Evolutionary conservation across 768 basidiomycete species (phyloP), one percentile per base, ranked within the genome.

Genomic region (Mycena alexandri): DNA sequence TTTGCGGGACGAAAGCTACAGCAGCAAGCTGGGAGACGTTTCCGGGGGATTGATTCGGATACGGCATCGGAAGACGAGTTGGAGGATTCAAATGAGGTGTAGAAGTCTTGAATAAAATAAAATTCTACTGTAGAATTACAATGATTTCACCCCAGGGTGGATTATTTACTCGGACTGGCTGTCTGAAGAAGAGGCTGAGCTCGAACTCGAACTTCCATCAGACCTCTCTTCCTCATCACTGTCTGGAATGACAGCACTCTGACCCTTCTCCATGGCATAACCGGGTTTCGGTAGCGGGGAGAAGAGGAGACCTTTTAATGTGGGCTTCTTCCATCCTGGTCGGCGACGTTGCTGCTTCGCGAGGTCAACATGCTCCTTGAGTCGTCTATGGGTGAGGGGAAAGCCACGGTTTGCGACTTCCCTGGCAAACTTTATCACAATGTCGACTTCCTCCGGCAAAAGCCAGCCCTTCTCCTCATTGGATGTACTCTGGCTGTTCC

Each of bases 361-460:
- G 14, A 34, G 38, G 22, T 55, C 53, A 43, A 78, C 79, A 70
- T 77, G 72, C 63, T 80, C 78, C 60, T 76, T 76, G 2, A 84
- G 61, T 5, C 72, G 52, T 24, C 52, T 34, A 57, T 81, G 80
- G 42, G 55, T 79, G 10, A 79, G 72, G 12, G 80, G 80, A 64
- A 82, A 82, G 13, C 80, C 80, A 19, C 72, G 67, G 25, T 72
- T 54, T 19, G 78, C 81, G 36, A 74, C 60, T 42, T 77, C 74
- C 24, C 73, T 59, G 16, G 72, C 64, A 69, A 74, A 77, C 24
- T 71, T 59, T 38, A 83, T 73, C 25, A 83, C 68, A 6, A 70
- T 55, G 21, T 79, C 66, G 16, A 51, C 74, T 69, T 85, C 78
- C n/a, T 64, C 71, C 0, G 50, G 21, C 1, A 72, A 74, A 5